Evolutionary conservation across 2,329 filamentous ascomycete species (phyloP).

Genomic region (Diplocarpon rosae): DNA sequence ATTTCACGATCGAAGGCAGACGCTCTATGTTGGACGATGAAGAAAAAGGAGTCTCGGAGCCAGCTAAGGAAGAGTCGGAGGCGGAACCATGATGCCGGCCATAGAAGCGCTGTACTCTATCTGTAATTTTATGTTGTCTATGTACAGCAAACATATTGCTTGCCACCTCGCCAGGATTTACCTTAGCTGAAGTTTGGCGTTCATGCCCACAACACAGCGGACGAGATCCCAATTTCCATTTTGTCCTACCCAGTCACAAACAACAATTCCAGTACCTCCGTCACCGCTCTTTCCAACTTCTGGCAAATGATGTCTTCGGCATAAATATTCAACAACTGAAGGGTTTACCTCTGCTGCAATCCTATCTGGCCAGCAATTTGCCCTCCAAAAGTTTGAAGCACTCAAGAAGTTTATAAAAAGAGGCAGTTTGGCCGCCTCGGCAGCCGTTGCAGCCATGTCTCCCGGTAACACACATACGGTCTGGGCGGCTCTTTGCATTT

Average conservation of each 20-base stretch:
- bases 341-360: conserved; percentile 85
- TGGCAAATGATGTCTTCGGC: conserved; percentile 37
- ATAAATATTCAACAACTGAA: conserved; percentile 53
- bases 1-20: conserved; percentile 77
- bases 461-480: conserved; percentile 36
- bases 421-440: conserved; percentile 33
- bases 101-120: conserved; percentile 20
- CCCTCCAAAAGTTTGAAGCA: conserved; percentile 89
- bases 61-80: conserved; percentile 14
- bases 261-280: conserved; percentile 74
- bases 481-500: conserved; percentile 62
- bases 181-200: conserved; percentile 50
- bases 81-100: conserved; percentile 8
- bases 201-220: conserved; percentile 82
- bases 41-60: conserved; percentile 18
- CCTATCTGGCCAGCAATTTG: conserved; percentile 83
- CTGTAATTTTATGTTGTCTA: conserved; percentile 14
- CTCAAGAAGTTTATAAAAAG: conserved; percentile 86
- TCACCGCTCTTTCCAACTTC: conserved; percentile 40
- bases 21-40: conserved; percentile 73
- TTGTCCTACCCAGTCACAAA: conserved; percentile 87
- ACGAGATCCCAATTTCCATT: conserved; percentile 86
- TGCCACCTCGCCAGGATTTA: neutral
- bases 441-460: conserved; percentile 22
- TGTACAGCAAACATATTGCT: neutral